Evolutionary conservation across 257 asterid species (phyloP).

Genomic region (Solanum peruvianum): DNA sequence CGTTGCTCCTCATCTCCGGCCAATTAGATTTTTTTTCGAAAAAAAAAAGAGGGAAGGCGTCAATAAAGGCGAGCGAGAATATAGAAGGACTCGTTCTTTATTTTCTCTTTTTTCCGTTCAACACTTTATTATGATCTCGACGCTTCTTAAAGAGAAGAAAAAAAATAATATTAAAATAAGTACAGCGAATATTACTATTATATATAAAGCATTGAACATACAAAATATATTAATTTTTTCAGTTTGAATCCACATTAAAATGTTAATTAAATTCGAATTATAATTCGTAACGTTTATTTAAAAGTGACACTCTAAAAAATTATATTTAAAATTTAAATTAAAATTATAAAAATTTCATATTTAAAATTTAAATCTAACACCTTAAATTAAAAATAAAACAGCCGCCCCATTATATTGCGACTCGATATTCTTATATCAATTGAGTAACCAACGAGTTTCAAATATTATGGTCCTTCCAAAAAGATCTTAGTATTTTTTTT

Average conservation of each 20-base stretch:
- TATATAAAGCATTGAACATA: not conserved
- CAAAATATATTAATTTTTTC: not conserved
- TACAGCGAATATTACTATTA: not conserved
- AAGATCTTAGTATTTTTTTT: not conserved
- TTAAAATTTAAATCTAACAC: fast-evolving
- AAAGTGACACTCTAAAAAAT: fast-evolving
- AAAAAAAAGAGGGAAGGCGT: not conserved
- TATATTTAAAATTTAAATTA: too few species aligned
- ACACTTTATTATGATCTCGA: not conserved
- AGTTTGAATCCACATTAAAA: fast-evolving
- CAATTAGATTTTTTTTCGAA: not conserved
- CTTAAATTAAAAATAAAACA: too few species aligned
- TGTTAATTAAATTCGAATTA: fast-evolving
- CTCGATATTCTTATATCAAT: not conserved
- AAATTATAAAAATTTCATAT: fast-evolving
- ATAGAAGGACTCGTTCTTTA: not conserved
- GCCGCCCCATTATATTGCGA: fast-evolving
- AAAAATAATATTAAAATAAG: not conserved
- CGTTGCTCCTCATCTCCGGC: constrained; percentile 2
- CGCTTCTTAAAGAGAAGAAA: not conserved
- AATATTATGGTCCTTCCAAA: not conserved
- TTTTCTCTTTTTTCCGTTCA: not conserved
- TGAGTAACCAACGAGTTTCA: not conserved
- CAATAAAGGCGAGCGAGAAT: not conserved
- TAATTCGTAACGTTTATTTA: too few species aligned